Evolutionary conservation across 1,139 yeast genomes (phyloP).

Genomic region (Diutina catenulata): DNA sequence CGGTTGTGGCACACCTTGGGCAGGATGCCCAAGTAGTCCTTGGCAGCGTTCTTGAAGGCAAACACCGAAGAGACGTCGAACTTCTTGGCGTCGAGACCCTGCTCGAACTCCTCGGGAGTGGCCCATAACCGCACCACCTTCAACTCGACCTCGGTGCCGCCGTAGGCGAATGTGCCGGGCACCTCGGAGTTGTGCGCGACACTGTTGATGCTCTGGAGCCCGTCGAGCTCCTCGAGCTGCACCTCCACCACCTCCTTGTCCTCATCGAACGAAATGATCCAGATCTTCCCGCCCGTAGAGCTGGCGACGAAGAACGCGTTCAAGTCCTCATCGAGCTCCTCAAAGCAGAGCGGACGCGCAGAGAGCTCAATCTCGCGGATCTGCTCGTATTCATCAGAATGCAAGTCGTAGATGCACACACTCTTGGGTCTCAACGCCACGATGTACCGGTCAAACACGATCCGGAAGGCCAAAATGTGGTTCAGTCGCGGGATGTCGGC

Average conservation of each 20-base stretch:
- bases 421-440: conserved; percentile 33
- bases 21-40: conserved; percentile 50
- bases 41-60: conserved; percentile 52
- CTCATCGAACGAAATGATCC: conserved; percentile 18
- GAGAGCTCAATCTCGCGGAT: conserved; percentile 19
- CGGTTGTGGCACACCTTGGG: conserved; percentile 58
- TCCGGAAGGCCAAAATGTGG: conserved; percentile 17
- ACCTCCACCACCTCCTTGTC: conserved; percentile 20
- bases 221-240: conserved; percentile 7
- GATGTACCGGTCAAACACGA: conserved; percentile 22
- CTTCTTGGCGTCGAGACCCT: conserved; percentile 12
- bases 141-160: conserved; percentile 65
- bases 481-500: conserved; percentile 15
- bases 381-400: conserved; percentile 10
- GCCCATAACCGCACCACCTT: conserved; percentile 32
- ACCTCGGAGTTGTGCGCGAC: conserved; percentile 34
- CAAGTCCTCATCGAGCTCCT: conserved; percentile 15
- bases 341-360: conserved; percentile 25
- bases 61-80: conserved; percentile 21
- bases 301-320: conserved; percentile 30
- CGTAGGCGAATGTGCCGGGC: conserved; percentile 46
- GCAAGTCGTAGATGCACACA: conserved; percentile 25
- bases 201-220: conserved; percentile 26
- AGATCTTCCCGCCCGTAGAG: conserved; percentile 36
- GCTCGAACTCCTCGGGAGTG: not conserved